These are phyloP conservation scores for Podaxis pistillaris DNA, from an alignment of 768 basidiomycete genomes.

Conservation along the genomic window DNA sequence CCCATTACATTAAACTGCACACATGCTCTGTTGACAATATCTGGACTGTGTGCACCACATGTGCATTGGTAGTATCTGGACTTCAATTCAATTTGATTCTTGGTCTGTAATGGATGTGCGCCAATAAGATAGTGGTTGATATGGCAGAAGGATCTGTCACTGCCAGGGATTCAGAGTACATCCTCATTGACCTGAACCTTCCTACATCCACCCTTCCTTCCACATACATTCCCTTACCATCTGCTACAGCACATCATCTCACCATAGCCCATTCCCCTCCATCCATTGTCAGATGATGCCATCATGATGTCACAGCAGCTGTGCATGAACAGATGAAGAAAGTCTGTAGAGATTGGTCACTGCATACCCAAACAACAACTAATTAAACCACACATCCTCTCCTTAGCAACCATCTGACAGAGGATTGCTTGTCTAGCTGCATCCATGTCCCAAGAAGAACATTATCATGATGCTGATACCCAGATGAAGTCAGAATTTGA, in stretches of 20 bases:
- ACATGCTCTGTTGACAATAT: not conserved
- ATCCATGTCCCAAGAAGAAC: no score
- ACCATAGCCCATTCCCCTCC: not conserved
- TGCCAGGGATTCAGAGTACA: no score
- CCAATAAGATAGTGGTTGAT: not conserved
- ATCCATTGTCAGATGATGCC: not conserved
- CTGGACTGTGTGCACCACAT: not conserved
- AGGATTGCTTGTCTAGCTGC: not conserved
- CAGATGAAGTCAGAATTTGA: no score
- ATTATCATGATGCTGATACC: no score
- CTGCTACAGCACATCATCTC: not conserved
- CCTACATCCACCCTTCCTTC: not conserved
- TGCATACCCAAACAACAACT: not conserved
- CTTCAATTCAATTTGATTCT: not conserved
- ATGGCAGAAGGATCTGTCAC: not conserved
- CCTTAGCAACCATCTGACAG: not conserved
- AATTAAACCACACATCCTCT: not conserved
- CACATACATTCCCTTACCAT: not conserved
- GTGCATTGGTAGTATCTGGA: not conserved
- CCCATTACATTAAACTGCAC: not conserved
- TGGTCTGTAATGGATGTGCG: not conserved
- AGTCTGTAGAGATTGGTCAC: not conserved
- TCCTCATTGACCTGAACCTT: not conserved
- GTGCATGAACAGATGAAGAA: not conserved
- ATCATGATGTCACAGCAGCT: not conserved